These are phyloP conservation scores for Arthrocladium fulminans DNA, from an alignment of 2,329 filamentous ascomycete species.

Conservation along the genomic window DNA sequence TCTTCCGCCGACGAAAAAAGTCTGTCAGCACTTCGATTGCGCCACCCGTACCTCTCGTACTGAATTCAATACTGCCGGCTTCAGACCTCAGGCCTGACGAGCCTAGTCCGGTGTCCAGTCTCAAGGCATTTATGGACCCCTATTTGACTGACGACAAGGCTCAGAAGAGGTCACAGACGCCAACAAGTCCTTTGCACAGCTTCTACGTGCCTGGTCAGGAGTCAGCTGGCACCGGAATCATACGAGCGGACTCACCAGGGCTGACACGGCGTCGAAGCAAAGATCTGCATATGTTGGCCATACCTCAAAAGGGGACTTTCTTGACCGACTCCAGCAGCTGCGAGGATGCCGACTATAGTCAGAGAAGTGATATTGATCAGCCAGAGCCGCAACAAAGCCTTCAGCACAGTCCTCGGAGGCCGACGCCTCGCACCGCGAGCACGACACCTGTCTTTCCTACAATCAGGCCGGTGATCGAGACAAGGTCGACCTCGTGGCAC, in stretches of 20 bases:
- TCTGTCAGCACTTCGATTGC: conserved; percentile 59
- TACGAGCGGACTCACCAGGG: not conserved
- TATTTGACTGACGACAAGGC: conserved; percentile 48
- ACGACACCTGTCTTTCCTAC: not conserved
- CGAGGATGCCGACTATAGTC: conserved; percentile 21
- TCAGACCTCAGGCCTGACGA: conserved; percentile 26
- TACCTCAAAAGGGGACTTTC: conserved; percentile 24
- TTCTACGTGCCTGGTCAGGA: conserved; percentile 16
- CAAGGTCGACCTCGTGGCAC: conserved; percentile 9
- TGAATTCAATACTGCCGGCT: conserved; percentile 36
- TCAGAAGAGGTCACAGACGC: conserved; percentile 16
- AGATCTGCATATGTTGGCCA: conserved; percentile 7
- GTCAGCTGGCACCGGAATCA: conserved; percentile 12
- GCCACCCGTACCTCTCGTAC: conserved; percentile 45
- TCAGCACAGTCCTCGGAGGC: not conserved
- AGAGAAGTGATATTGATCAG: not conserved
- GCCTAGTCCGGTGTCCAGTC: conserved; percentile 64
- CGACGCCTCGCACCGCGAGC: not conserved
- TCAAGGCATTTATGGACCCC: conserved; percentile 79
- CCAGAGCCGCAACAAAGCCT: not conserved
- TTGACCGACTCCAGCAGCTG: conserved; percentile 30
- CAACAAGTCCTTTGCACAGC: conserved; percentile 19
- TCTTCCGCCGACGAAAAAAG: conserved; percentile 90
- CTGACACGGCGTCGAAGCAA: not conserved
- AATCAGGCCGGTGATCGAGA: conserved; percentile 3